Evolutionary conservation across 441 rosid genomes (phyloP), one percentile per base, ranked within the genome.

Genomic region (Erysimum pusillum): DNA sequence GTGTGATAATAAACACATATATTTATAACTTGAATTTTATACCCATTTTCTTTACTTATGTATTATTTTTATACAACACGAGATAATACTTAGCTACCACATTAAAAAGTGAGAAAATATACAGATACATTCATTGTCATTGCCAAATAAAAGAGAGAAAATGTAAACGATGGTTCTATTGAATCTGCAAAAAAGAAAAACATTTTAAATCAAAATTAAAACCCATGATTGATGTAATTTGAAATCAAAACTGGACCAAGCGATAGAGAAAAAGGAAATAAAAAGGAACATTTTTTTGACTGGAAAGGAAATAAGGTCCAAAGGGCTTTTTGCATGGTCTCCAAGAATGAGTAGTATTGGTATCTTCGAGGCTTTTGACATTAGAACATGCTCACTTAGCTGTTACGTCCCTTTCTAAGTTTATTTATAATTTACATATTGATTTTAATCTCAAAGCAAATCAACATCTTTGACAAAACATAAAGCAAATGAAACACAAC

Each of bases 241-340:
- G 11, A 41, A 56, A 54, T 44, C 63, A 35, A 72, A 81, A 72
- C 63, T 72, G 76, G 76, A 74, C 71, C 76, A 59, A 74, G 11
- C 54, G 15, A 38, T 25, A n/a, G 53, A 69, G 54, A 17, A 20
- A 31, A 49, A 12, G 53, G 71, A 15, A 46, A 63, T 13, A 31
- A 34, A 36, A 68, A 62, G 74, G 53, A 45, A 74, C 68, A 32
- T 28, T 28, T 28, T 28, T 84, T 80, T 67, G 42, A 81, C 76
- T 48, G 42, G 64, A 80, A 74, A 70, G 69, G 75, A 62, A 64
- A 58, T 73, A 79, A 66, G 15, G 49, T 49, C 31, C 41, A 79
- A 84, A 74, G 73, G 62, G 77, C 86, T 17, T 86, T 87, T 85
- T 86, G 86, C 94, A 91, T 88, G 87, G 92, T 89, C 97, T 87